Evolutionary conservation across 2,329 filamentous ascomycete genomes (phyloP), one percentile per base, ranked within the genome.

Genomic region (Didymella glomerata): DNA sequence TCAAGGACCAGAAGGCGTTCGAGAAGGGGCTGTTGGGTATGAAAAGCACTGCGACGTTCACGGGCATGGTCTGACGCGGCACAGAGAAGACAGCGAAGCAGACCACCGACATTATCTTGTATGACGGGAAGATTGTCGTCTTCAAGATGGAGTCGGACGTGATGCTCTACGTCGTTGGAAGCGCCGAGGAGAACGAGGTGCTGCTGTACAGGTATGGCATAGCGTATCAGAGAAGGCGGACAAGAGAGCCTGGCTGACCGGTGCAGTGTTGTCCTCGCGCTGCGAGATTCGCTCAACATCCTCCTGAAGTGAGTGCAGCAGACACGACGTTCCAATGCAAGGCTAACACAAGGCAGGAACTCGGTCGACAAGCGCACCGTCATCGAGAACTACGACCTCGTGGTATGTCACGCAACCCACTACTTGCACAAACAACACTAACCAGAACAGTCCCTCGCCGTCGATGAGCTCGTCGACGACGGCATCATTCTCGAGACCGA

Each of bases 71-170:
- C 67, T 72, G 63, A 72, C 67, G 51, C 34, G 28, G 40, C 34
- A 48, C 64, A 75, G 75, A 97, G 73, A 98, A 99, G 85, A 98
- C 95, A 16, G 90, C 91, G 68, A 99, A 98, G 84, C 92, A 96
- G 81, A 93, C 88, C 14, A 92, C 90, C 70, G 95, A 98, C 81
- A 95, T 99, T 71, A 96, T 99, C 69, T 87, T 99, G 55, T 98
- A 97, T 81, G 95, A 99, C 81, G 96, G 96, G 81, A 88, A 92
- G 72, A 90, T 99, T 62, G 92, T 98, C 54, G 89, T 98, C 51
- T 99, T 97, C 85, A 99, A 99, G 87, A 90, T 90, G 82, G 95
- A 99, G 83, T 93, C 91, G 69, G 95, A 99, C 78, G 91, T 98
- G 57, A 97, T 97, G 90, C 87, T 91, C 45, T 98, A 98, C 77